Evolutionary conservation across 306 rosid genomes (phyloP).

Genomic region (Malus asiatica): DNA sequence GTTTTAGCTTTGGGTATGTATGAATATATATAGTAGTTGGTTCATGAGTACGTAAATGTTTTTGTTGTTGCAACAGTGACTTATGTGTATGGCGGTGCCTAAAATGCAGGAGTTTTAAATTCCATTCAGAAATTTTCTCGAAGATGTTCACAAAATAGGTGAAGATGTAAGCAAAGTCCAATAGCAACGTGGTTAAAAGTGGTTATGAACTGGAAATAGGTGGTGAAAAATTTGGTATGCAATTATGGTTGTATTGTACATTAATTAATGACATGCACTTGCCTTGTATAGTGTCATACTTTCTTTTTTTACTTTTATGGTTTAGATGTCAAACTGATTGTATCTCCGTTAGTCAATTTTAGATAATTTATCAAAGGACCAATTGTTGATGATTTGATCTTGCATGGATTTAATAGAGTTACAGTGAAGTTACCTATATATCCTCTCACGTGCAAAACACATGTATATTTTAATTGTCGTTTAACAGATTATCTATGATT

Average conservation of each 20-base stretch:
- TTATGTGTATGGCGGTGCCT: background rate
- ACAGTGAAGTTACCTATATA: too few species aligned
- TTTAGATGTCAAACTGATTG: too few species aligned
- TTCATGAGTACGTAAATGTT: background rate
- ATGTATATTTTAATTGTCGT: too few species aligned
- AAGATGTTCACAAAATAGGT: background rate
- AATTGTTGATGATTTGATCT: too few species aligned
- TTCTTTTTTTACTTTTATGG: too few species aligned
- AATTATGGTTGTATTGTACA: background rate
- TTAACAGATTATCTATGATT: too few species aligned
- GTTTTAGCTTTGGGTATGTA: background rate
- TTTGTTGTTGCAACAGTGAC: background rate
- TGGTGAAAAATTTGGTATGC: background rate
- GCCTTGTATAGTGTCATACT: background rate
- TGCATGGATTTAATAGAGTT: too few species aligned
- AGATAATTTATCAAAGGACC: too few species aligned
- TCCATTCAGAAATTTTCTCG: background rate
- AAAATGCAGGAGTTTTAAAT: background rate
- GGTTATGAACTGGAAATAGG: background rate
- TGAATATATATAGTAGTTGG: background rate
- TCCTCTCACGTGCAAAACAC: too few species aligned
- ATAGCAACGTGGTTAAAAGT: background rate
- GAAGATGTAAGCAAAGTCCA: background rate
- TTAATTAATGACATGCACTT: background rate
- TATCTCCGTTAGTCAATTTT: too few species aligned